These are phyloP conservation scores for Hypoxylon intermedium DNA, from an alignment of 495 filamentous ascomycete species.

Conservation along the genomic window DNA sequence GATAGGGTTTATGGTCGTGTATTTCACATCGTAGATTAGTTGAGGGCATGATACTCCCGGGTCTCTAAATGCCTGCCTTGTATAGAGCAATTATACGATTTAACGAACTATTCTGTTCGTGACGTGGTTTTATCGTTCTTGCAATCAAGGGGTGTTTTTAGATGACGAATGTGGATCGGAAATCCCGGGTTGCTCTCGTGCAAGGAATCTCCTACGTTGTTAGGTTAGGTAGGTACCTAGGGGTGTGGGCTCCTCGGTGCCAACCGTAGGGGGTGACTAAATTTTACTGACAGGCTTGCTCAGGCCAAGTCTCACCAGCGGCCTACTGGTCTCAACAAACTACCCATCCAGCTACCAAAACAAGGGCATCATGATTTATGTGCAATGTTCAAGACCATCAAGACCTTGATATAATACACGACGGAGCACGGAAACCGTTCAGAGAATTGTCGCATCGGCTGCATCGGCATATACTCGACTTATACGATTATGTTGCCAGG, in stretches of 20 bases:
- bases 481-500: conserved; percentile 31
- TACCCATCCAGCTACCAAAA: conserved; percentile 28
- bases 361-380: conserved; percentile 20
- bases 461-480: conserved; percentile 20
- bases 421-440: neutral
- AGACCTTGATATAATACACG: neutral
- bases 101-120: conserved; percentile 9
- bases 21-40: conserved; percentile 70
- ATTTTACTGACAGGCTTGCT: conserved; percentile 38
- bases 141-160: conserved; percentile 12
- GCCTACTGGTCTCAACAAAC: conserved; percentile 38
- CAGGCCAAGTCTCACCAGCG: conserved; percentile 40
- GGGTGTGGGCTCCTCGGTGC: conserved; percentile 35
- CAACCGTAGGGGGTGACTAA: conserved; percentile 34
- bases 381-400: neutral
- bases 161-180: conserved; percentile 16
- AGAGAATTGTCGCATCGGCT: conserved; percentile 14
- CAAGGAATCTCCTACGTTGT: conserved; percentile 32
- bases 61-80: neutral
- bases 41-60: neutral
- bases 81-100: conserved; percentile 20
- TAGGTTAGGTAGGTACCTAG: conserved; percentile 24
- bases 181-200: conserved; percentile 26
- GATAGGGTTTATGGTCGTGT: conserved; percentile 93
- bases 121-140: neutral